Conservation (phyloP, 768 basidiomycete species). For the Boletus fagicola region DNA sequence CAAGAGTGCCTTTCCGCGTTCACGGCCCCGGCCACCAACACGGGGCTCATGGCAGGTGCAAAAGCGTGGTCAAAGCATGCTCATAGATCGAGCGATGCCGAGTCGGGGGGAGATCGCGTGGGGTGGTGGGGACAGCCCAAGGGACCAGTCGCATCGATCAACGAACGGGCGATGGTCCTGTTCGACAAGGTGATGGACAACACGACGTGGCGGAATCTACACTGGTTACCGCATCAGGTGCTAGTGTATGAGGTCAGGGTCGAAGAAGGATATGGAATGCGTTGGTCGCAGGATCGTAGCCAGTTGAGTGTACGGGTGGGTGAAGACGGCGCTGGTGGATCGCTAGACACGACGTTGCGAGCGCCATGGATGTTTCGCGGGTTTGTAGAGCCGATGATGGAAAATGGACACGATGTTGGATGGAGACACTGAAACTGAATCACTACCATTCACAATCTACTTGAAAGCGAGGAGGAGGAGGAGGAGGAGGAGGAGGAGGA, state of each 20-base stretch:
- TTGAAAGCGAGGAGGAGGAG: background rate
- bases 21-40: constrained; percentile 43
- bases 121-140: constrained; percentile 61
- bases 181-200: constrained; percentile 53
- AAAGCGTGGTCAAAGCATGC: constrained; percentile 68
- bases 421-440: constrained; percentile 48
- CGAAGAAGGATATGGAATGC: constrained; percentile 62
- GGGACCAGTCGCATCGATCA: constrained; percentile 52
- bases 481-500: background rate
- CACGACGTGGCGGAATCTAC: constrained; percentile 62
- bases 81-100: constrained; percentile 43
- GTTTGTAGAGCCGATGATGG: constrained; percentile 68
- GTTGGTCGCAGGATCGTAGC: constrained; percentile 55
- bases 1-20: constrained; percentile 55
- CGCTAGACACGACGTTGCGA: background rate
- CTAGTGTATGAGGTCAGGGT: constrained; percentile 63
- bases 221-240: constrained; percentile 62
- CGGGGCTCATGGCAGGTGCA: constrained; percentile 55
- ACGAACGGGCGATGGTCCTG: constrained; percentile 48
- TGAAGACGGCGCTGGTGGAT: background rate
- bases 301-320: background rate
- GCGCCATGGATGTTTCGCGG: constrained; percentile 58
- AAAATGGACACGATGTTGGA: constrained; percentile 59
- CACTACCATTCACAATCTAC: background rate
- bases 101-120: constrained; percentile 5